Base-by-base conservation (phyloP, 176 grass and related monocot species). In the Rhynchospora tenuis region DNA sequence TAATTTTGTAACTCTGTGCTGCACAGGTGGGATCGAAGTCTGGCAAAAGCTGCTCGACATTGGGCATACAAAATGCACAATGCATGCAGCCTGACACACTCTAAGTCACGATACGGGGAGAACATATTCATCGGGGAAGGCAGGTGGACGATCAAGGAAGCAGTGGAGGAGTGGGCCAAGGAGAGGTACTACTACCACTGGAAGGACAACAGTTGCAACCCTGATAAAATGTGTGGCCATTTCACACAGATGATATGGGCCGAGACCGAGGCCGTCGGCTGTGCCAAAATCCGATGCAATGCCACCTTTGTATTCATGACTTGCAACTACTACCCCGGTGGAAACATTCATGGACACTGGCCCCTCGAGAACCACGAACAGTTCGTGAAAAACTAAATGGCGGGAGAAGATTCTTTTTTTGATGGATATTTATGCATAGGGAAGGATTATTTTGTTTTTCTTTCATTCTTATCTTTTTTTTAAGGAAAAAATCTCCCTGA, bases 161-260 rank as follows among this genome's bases (percentile, higher is more conserved):
- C 86, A 17, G 86, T 87, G 2, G 13, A 2, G 0, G 70, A 63
- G 45, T 93, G 88, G 91, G 88, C 81, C 46, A 60, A 80, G 74
- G 89, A 90, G 76, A 23, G 20, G 4, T n/a, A 78, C 66, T 59
- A 42, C 88, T 93, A 85, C 81, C 81, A 89, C 77, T 86, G 86
- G 84, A 72, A 61, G 10, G 52, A 64, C 5, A 83, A 86, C 75
- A 52, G 68, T 9, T 93, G 91, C 84, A 15, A 71, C 6, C 76
- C 91, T 0, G 85, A 83, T 7, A 57, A 86, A 47, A 73, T 86
- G 52, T 93, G 91, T 70, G 89, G 89, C 2, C 91, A 91, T 80
- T 93, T 93, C 82, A 90, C 80, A 5, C 84, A 85, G 60, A n/a
- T 93, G 11, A 85, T 93, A 0, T 90, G 91, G 91, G 84, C 73